Evolutionary conservation across 345 rosid genomes (phyloP).

Genomic region (Eucalyptus erythrocorys): DNA sequence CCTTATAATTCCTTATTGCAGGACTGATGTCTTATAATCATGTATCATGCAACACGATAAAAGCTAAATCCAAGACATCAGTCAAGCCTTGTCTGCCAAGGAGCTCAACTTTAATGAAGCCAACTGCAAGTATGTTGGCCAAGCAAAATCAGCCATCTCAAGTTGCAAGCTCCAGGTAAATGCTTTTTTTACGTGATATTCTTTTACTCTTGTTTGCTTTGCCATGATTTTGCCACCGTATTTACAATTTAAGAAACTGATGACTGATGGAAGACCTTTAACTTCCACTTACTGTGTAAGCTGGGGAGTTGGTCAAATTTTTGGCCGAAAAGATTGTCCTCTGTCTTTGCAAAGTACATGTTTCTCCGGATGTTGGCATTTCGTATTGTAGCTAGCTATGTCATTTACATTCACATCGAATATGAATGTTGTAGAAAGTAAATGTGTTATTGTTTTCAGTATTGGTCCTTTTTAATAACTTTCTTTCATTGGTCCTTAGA

Average conservation of each 20-base stretch:
- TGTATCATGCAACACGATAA: slow-evolving; percentile 15
- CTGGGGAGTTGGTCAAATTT: background rate
- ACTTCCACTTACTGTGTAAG: background rate
- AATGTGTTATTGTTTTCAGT: background rate
- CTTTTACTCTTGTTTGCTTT: background rate
- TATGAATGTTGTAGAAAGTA: background rate
- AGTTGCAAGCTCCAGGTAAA: slow-evolving; percentile 42
- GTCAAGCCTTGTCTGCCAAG: slow-evolving; percentile 32
- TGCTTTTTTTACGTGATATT: background rate
- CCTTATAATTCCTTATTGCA: slow-evolving; percentile 1
- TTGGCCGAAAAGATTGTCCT: background rate
- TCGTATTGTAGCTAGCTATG: background rate
- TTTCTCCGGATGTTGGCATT: background rate
- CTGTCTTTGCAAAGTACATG: background rate
- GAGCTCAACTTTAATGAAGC: slow-evolving; percentile 90
- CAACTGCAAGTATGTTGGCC: slow-evolving; percentile 81
- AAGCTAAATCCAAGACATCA: slow-evolving; percentile 18
- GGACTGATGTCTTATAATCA: slow-evolving; percentile 30
- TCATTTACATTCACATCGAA: background rate
- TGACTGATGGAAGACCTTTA: background rate
- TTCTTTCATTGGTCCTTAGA: slow-evolving; percentile 11
- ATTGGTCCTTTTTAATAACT: background rate
- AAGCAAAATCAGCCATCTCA: slow-evolving; percentile 44
- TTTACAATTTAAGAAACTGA: background rate
- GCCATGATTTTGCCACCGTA: background rate